Conservation (phyloP, 2,329 filamentous ascomycete species). For the Ophiostoma tasmaniense region DNA sequence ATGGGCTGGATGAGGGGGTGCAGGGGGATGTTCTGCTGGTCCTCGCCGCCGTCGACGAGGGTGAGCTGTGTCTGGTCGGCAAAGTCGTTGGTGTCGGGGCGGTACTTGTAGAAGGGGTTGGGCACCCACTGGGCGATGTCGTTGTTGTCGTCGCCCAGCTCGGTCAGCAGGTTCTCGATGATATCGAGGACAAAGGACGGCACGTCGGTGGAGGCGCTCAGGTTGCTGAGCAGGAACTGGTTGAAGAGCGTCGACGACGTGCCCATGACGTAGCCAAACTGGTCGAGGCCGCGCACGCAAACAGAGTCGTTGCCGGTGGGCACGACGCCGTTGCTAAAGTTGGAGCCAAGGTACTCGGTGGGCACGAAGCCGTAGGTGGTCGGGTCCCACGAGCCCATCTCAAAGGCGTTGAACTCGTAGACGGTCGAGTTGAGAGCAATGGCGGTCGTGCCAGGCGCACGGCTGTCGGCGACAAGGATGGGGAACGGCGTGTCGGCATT, state of each 20-base stretch:
- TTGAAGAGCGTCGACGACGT: slow-evolving; percentile 84
- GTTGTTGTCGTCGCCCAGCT: slow-evolving; percentile 45
- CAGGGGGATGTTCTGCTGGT: slow-evolving; percentile 44
- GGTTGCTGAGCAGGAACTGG: slow-evolving; percentile 58
- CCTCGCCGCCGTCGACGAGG: slow-evolving; percentile 43
- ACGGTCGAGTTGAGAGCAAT: slow-evolving; percentile 49
- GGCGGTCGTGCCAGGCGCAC: slow-evolving; percentile 36
- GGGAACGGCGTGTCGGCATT: slow-evolving; percentile 39
- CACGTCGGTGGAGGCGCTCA: slow-evolving; percentile 36
- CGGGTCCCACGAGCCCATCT: slow-evolving; percentile 56
- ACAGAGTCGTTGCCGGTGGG: slow-evolving; percentile 41
- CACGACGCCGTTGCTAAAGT: slow-evolving; percentile 47
- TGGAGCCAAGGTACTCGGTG: slow-evolving; percentile 51
- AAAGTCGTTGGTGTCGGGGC: slow-evolving; percentile 32
- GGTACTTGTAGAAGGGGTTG: slow-evolving; percentile 53
- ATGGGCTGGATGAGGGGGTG: slow-evolving; percentile 42
- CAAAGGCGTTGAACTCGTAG: slow-evolving; percentile 58
- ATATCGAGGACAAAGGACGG: slow-evolving; percentile 43
- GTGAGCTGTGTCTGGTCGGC: slow-evolving; percentile 31
- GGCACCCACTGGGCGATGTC: slow-evolving; percentile 45
- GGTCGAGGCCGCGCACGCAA: slow-evolving; percentile 76
- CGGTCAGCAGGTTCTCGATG: slow-evolving; percentile 42
- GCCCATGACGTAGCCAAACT: slow-evolving; percentile 74
- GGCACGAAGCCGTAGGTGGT: slow-evolving; percentile 52
- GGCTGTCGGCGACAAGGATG: slow-evolving; percentile 41